phyloP scores from a whole-genome alignment of 805 yeast genomes.

The Wickerhamiella qilinensis region DNA sequence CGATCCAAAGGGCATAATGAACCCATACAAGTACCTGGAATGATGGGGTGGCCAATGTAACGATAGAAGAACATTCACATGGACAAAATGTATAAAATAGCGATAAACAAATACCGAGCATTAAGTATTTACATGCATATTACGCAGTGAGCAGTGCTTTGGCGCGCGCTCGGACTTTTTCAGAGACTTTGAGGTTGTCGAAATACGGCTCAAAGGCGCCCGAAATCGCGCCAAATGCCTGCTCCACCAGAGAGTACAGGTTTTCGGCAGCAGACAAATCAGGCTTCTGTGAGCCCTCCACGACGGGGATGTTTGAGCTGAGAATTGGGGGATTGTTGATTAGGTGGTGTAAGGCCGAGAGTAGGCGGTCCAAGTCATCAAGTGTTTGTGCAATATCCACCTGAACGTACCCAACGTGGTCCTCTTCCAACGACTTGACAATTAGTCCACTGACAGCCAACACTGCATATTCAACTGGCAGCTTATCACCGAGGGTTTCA shows the following conservation, averaged over 20 bases:
- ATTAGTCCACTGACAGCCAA: constrained; percentile 20
- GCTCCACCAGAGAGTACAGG: constrained; percentile 8
- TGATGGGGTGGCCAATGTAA: too few species aligned
- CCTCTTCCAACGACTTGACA: constrained; percentile 22
- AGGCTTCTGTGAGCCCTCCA: constrained; percentile 5
- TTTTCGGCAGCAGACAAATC: constrained; percentile 9
- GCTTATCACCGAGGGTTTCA: constrained; percentile 15
- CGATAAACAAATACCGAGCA: too few species aligned
- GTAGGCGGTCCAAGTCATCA: constrained; percentile 14
- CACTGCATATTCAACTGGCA: constrained; percentile 18
- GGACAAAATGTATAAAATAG: too few species aligned
- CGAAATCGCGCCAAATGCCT: constrained; percentile 16
- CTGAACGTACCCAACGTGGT: constrained; percentile 26
- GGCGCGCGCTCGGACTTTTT: neutral
- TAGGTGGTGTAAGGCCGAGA: constrained; percentile 14
- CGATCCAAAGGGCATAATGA: constrained; percentile 84
- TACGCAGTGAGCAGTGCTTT: neutral
- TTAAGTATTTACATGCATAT: neutral
- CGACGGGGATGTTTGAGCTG: constrained; percentile 19
- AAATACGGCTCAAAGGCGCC: constrained; percentile 18
- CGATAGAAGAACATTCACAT: too few species aligned
- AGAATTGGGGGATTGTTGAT: constrained; percentile 19
- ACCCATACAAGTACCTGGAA: constrained; percentile 71
- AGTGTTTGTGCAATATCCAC: constrained; percentile 23
- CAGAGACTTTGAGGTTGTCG: constrained; percentile 14